Evolutionary conservation across 495 filamentous ascomycete genomes (phyloP), one percentile per base, ranked within the genome.

Genomic region (Podospora pseudocomata): DNA sequence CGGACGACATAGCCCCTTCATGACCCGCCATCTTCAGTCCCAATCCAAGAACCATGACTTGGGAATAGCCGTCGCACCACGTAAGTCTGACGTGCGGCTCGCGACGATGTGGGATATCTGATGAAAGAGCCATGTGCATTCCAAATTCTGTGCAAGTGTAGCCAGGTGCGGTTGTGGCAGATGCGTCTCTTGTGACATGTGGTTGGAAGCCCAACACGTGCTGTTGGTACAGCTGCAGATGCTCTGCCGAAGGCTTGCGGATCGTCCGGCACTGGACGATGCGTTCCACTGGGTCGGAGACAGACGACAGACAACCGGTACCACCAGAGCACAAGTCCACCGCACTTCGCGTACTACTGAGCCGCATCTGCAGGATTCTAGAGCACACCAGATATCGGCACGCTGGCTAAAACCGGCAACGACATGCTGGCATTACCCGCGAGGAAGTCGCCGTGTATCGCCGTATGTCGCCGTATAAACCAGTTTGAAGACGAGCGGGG

Each of bases 21-120:
- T 34, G 57, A 19, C 58, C 54, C 54, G 30, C 64, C 55, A 18
- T 64, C 18, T 19, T 68, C 27, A 9, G 44, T 6, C 28, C 60
- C 60, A 53, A 60, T 54, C 6, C 20, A 30, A 30, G 39, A 16
- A 15, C 7, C 54, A n/a, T 27, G 3, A 55, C 26, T 6, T 56
- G 67, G 23, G 26, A 13, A 27, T 18, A 15, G 4, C 63, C 15
- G 67, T 27, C 27, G 20, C 30, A 49, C 39, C 39, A 30, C 53
- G 68, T 69, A 27, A 66, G 64, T 66, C 44, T 69, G 68, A 66
- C 58, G 63, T 63, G 56, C 18, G 63, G 39, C 39, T 49, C 39
- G 13, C 39, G 39, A 49, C 39, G 9, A 18, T 11, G 39, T 49
- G 7, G 39, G 5, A 49, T 49, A 49, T 49, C 6, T 6, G 39